Evolutionary conservation across 208 protist genomes (phyloP).

Genomic region (Lotmaria passim): DNA sequence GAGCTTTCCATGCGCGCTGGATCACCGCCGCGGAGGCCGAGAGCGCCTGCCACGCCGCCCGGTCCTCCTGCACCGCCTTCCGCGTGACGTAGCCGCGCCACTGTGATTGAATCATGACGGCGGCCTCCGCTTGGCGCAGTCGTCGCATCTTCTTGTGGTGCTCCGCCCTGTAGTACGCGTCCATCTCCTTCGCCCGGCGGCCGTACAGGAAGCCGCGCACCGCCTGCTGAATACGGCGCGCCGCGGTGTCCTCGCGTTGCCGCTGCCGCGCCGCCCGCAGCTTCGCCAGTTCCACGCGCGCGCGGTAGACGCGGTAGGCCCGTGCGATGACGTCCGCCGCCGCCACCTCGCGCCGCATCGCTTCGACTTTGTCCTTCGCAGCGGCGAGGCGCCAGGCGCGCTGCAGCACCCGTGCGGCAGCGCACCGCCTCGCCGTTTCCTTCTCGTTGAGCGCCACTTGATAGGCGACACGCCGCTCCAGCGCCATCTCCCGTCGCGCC

Average conservation of each 20-base stretch:
- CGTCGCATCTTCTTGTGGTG: conserved; percentile 62
- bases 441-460: conserved; percentile 35
- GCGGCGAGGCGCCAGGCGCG: conserved; percentile 75
- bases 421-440: conserved; percentile 34
- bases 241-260: conserved; percentile 42
- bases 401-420: conserved; percentile 74
- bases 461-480: conserved; percentile 40
- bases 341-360: conserved; percentile 47
- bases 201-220: conserved; percentile 45
- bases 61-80: conserved; percentile 39
- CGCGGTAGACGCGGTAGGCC: conserved; percentile 58
- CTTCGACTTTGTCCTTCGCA: conserved; percentile 66
- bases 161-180: conserved; percentile 65
- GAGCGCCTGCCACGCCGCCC: conserved; percentile 27
- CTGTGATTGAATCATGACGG: conserved; percentile 72
- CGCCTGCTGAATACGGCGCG: conserved; percentile 61
- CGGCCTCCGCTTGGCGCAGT: conserved; percentile 65
- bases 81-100: conserved; percentile 85
- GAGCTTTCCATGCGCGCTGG: conserved; percentile 67
- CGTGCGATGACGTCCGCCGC: conserved; percentile 59
- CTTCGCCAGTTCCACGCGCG: conserved; percentile 47
- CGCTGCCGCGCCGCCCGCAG: conserved; percentile 46
- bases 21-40: conserved; percentile 46
- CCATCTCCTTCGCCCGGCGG: conserved; percentile 46
- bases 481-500: conserved; percentile 42